Evolutionary conservation across 805 yeast genomes (phyloP).

Genomic region (Yamadazyma tumulicola): DNA sequence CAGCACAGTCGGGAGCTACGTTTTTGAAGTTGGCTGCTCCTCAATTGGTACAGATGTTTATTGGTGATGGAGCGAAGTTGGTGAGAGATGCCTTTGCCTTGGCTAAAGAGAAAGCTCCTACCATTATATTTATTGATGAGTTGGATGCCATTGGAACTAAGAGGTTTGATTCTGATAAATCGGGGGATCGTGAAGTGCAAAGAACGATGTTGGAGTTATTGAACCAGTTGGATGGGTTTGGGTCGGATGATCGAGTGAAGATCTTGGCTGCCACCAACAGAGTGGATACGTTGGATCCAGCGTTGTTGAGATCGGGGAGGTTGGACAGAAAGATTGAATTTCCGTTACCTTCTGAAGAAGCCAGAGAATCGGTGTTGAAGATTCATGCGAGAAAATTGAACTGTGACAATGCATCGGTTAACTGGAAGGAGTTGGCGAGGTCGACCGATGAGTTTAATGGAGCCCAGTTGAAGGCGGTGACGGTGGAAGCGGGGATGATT

Average conservation of each 20-base stretch:
- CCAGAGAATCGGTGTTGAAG: conserved; percentile 93
- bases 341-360: conserved; percentile 96
- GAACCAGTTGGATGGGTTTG: conserved; percentile 81
- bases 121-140: conserved; percentile 45
- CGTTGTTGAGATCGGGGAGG: conserved; percentile 94
- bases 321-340: conserved; percentile 97
- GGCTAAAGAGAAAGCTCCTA: conserved; percentile 46
- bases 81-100: conserved; percentile 45
- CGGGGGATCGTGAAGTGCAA: conserved; percentile 46
- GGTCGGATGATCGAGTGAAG: conserved; percentile 94
- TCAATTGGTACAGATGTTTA: conserved; percentile 45
- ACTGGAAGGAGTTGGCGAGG: conserved; percentile 98
- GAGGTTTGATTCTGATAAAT: conserved; percentile 43
- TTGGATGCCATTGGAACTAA: conserved; percentile 47
- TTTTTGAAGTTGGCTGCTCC: conserved; percentile 45
- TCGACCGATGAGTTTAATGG: conserved; percentile 99
- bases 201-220: conserved; percentile 49
- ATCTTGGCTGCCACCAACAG: conserved; percentile 98
- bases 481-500: conserved; percentile 99
- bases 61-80: conserved; percentile 46
- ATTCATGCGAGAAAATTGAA: conserved; percentile 97
- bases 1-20: conserved; percentile 45
- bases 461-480: conserved; percentile 97
- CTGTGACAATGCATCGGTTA: conserved; percentile 76
- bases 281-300: conserved; percentile 98